phyloP scores from a whole-genome alignment of 2,329 filamentous ascomycete species.

The Xylariaceae sp. region DNA sequence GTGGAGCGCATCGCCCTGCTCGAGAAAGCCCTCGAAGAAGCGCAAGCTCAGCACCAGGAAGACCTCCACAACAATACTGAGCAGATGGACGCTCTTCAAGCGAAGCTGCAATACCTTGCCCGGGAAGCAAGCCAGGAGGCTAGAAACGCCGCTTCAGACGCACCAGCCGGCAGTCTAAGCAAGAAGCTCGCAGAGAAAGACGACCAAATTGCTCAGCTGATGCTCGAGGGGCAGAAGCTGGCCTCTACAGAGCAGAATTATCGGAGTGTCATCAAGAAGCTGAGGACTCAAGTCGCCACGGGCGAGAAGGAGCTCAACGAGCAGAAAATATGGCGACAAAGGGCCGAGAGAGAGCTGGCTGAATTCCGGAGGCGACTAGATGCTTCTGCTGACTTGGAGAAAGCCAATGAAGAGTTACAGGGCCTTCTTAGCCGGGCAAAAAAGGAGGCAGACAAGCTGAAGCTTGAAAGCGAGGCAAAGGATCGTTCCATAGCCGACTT shows the following conservation, averaged over 20 bases:
- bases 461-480: conserved; percentile 57
- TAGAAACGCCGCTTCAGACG: conserved; percentile 58
- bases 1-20: conserved; percentile 35
- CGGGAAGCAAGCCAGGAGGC: conserved; percentile 73
- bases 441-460: conserved; percentile 50
- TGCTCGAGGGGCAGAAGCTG: conserved; percentile 88
- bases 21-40: conserved; percentile 32
- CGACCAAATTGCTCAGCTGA: conserved; percentile 78
- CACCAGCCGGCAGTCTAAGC: conserved; percentile 60
- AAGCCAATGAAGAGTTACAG: conserved; percentile 39
- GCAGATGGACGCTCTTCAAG: conserved; percentile 83
- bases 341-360: conserved; percentile 46
- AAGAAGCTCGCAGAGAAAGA: conserved; percentile 85
- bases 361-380: conserved; percentile 42
- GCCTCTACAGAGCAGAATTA: conserved; percentile 83
- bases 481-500: conserved; percentile 63
- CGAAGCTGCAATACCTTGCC: conserved; percentile 84
- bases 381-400: conserved; percentile 51
- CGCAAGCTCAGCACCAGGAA: conserved; percentile 61
- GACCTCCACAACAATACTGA: conserved; percentile 82
- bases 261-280: conserved; percentile 73
- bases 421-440: conserved; percentile 26
- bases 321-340: conserved; percentile 54
- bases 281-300: conserved; percentile 61
- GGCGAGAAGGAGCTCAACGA: conserved; percentile 60